phyloP scores from a whole-genome alignment of 768 basidiomycete genomes.

The Kwoniella botswanensis region DNA sequence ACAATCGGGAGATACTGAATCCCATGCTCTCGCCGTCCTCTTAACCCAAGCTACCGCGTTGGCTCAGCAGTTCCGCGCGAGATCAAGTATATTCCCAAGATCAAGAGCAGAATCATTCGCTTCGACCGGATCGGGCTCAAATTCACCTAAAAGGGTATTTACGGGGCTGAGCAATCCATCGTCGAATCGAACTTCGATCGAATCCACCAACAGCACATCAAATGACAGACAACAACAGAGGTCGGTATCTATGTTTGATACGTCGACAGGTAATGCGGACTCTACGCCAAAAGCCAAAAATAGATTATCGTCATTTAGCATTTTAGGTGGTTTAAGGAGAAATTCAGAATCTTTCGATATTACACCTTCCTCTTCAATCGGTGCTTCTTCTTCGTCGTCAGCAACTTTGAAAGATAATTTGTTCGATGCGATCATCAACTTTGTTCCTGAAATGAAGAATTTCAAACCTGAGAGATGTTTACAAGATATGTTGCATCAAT shows the following conservation, averaged over 20 bases:
- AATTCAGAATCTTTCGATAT: constrained; percentile 8
- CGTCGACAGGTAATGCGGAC: constrained; percentile 4
- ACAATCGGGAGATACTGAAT: neutral
- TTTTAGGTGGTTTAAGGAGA: constrained; percentile 23
- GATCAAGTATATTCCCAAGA: constrained; percentile 1
- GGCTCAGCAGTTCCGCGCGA: constrained; percentile 22
- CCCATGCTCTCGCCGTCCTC: constrained; percentile 29
- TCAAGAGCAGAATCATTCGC: constrained; percentile 12
- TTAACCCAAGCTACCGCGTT: constrained; percentile 29
- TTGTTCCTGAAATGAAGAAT: constrained; percentile 29
- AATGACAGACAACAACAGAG: neutral
- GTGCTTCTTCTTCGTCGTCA: neutral
- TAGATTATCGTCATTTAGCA: constrained; percentile 16
- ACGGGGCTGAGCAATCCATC: neutral
- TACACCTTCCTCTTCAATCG: neutral
- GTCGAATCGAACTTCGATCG: constrained; percentile 7
- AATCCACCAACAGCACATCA: constrained; percentile 10
- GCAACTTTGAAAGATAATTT: neutral
- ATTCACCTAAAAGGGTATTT: neutral
- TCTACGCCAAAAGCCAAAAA: constrained; percentile 6
- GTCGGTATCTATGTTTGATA: neutral
- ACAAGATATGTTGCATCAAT: constrained; percentile 45
- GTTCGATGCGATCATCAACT: constrained; percentile 46
- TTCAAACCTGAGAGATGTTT: constrained; percentile 23
- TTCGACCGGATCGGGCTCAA: constrained; percentile 12